A percentile compares a stretch with the other conserved stretches of the same genome.
These are phyloP conservation scores for Trifolium dubium DNA, from an alignment of 306 rosid species.

Conservation along the genomic window DNA sequence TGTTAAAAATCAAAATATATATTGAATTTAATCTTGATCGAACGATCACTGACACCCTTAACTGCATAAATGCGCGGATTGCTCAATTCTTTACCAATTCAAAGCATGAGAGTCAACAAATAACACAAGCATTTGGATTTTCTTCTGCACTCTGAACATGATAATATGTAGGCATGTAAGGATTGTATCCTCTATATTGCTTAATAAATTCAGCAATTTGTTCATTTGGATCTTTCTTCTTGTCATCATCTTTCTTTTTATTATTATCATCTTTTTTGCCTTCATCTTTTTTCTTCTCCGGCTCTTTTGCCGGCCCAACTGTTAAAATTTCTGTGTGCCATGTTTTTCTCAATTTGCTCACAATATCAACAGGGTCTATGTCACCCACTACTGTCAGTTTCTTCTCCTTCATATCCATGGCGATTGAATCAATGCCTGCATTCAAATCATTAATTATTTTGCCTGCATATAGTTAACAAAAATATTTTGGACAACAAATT, in stretches of 20 bases:
- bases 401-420: conserved; percentile 87
- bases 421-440: conserved; percentile 81
- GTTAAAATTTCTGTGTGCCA: conserved; percentile 72
- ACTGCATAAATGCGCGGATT: neutral
- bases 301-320: conserved; percentile 86
- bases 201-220: conserved; percentile 60
- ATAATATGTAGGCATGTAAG: conserved; percentile 51
- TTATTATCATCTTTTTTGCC: conserved; percentile 47
- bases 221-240: conserved; percentile 52
- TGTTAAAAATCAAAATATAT: neutral
- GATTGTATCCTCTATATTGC: conserved; percentile 47
- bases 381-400: conserved; percentile 73
- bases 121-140: conserved; percentile 73
- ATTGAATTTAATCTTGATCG: too few species aligned
- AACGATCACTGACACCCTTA: neutral
- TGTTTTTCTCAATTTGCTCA: conserved; percentile 62
- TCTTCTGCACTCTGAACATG: conserved; percentile 64
- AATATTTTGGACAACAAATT: neutral
- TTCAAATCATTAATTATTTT: neutral
- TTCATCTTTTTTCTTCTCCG: conserved; percentile 62
- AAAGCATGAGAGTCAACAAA: conserved; percentile 47
- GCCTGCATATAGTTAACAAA: neutral
- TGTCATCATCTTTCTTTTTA: conserved; percentile 42
- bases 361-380: conserved; percentile 67
- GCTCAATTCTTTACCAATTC: neutral